Base-by-base conservation (phyloP, 257 asterid species). In the Jasminum sambac region DNA sequence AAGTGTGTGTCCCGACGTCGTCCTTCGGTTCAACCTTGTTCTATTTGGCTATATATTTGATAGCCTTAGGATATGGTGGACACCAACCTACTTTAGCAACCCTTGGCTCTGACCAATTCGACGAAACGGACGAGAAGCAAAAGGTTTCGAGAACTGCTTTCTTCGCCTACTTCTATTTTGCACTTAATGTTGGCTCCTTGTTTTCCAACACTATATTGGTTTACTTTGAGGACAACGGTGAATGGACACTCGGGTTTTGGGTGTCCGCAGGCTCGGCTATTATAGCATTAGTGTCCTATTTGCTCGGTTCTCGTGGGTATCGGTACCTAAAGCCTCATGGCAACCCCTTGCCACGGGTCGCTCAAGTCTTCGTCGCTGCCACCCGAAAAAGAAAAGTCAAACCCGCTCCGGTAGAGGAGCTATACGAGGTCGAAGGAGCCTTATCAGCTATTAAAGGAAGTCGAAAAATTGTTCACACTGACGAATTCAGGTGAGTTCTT, bases 61-160 rank as follows among this genome's bases (percentile, higher is more conserved):
- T 84, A 21, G 89, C 89, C 5, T 64, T 84, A 2, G 91, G 91
- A 37, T 81, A 86, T 44, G 91, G 91, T 2, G 91, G 91, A 1
- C 87, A 86, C 77, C 91, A 86, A 26, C 91, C 89, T 3, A 86
- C 88, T 14, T 58, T 84, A 39, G 91, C 91, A 11, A 86, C 91
- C 8, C 77, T 86, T 55, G 91, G 91, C 16, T 70, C 91, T 0
- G 91, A 84, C 58, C 89, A 86, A 74, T 86, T 86, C 23, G 84
- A 82, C 16, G 91, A 79, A 60, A n/a, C 73, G 14, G 37, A 68
- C 16, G 76, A 74, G 0, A 75, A 75, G 68, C 73, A 69, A 62
- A 50, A 43, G 38, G 30, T 52, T 1, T 77, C 84, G 3, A 82
- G 75, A 60, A 68, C 68, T 10, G 72, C 82, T 4, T 86, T 84